phyloP scores from a whole-genome alignment of 352 stramenopile genomes.

The Globisporangium sylvaticum region DNA sequence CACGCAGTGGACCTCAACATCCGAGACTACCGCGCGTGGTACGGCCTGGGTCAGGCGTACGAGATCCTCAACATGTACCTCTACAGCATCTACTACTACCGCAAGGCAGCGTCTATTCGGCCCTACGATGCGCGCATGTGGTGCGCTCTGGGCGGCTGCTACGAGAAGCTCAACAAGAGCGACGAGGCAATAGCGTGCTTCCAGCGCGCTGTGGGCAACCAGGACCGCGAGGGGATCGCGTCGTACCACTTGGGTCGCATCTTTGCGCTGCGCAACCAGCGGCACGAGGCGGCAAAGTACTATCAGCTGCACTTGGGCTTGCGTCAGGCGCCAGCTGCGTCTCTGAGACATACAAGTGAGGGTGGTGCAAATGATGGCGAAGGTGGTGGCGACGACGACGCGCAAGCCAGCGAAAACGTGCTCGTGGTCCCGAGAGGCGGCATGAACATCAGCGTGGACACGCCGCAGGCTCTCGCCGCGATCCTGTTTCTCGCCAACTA shows the following conservation, averaged over 20 bases:
- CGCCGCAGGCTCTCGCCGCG: constrained; percentile 50
- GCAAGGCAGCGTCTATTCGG: constrained; percentile 93
- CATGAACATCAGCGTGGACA: constrained; percentile 55
- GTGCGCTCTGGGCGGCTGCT: constrained; percentile 90
- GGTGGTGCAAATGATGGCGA: background rate
- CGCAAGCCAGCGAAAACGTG: constrained; percentile 5
- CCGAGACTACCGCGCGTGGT: constrained; percentile 97
- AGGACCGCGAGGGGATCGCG: constrained; percentile 71
- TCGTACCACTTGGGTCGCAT: constrained; percentile 68
- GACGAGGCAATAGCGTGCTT: constrained; percentile 78
- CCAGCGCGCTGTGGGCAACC: constrained; percentile 64
- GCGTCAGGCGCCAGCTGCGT: constrained; percentile 22
- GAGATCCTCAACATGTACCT: constrained; percentile 98
- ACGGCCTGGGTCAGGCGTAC: constrained; percentile 97
- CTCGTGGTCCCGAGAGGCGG: constrained; percentile 13
- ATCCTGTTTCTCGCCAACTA: constrained; percentile 82
- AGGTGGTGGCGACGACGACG: background rate
- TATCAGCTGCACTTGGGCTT: constrained; percentile 68
- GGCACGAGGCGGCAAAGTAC: constrained; percentile 66
- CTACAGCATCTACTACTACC: constrained; percentile 99
- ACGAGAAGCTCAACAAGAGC: constrained; percentile 69
- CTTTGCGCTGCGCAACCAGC: constrained; percentile 37
- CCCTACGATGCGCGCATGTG: constrained; percentile 98
- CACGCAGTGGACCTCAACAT: constrained; percentile 91
- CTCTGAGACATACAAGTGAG: background rate